These are phyloP conservation scores for Penicillium daleae DNA, from an alignment of 495 filamentous ascomycete species.

Conservation along the genomic window DNA sequence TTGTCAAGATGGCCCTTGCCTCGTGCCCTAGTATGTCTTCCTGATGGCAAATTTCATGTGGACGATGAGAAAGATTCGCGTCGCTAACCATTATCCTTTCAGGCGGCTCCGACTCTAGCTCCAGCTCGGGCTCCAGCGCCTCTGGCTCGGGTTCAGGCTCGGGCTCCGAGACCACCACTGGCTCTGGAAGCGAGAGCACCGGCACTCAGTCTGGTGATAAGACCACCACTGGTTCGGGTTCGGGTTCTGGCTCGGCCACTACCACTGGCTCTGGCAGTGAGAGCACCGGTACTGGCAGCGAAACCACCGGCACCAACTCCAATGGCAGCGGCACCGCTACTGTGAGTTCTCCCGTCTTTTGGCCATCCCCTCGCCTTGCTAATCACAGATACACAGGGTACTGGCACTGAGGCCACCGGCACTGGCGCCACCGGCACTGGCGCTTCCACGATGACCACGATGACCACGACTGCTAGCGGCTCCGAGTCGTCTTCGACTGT, in stretches of 20 bases:
- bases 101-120: slow-evolving; percentile 19
- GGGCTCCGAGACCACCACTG: neutral
- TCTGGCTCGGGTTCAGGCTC: slow-evolving; percentile 7
- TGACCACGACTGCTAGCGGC: slow-evolving; percentile 24
- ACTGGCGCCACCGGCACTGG: neutral
- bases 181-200: slow-evolving; percentile 7
- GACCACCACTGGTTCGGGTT: slow-evolving; percentile 3
- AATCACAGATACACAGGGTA: neutral
- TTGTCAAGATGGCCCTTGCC: slow-evolving; percentile 41
- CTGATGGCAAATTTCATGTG: neutral
- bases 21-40: slow-evolving; percentile 35
- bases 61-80: neutral
- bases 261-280: slow-evolving; percentile 9
- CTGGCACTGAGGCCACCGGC: neutral
- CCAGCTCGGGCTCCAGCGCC: slow-evolving; percentile 26
- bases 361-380: neutral
- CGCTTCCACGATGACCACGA: slow-evolving; percentile 17
- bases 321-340: slow-evolving; percentile 16
- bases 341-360: neutral
- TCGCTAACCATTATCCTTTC: slow-evolving; percentile 6
- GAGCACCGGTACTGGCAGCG: slow-evolving; percentile 20
- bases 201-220: slow-evolving; percentile 15
- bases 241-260: slow-evolving; percentile 1
- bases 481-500: slow-evolving; percentile 25
- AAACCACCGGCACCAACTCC: slow-evolving; percentile 11